Conservation (phyloP, 352 stramenopile species). For the Pythium guiyangense region DNA sequence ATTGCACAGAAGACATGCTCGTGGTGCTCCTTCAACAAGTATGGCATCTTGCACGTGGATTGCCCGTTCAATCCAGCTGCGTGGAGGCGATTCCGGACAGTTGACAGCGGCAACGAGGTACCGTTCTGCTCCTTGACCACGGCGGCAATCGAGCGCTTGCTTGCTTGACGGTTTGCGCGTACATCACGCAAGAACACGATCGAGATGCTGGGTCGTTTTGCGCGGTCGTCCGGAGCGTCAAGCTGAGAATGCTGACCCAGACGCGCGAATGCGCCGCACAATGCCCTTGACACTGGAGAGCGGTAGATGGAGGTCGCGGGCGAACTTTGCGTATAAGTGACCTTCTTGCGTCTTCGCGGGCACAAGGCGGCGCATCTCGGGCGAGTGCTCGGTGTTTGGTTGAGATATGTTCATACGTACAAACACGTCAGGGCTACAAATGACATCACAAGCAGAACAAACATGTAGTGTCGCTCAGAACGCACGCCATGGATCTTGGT, state of each 20-base stretch:
- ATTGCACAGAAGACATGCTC: not conserved
- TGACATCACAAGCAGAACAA: too few species aligned
- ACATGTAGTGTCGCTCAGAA: too few species aligned
- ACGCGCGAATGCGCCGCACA: not conserved
- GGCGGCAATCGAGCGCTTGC: not conserved
- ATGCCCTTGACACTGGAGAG: constrained; percentile 1
- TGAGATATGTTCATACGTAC: not conserved
- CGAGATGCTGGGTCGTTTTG: not conserved
- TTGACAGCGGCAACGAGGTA: not conserved
- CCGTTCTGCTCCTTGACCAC: constrained; percentile 2
- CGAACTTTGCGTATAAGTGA: not conserved
- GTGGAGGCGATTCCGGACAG: not conserved
- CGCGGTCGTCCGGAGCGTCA: not conserved
- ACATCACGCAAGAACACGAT: not conserved
- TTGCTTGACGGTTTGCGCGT: not conserved
- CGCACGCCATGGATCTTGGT: too few species aligned
- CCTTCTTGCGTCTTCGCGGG: not conserved
- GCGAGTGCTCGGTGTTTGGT: not conserved
- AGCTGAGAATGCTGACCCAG: not conserved
- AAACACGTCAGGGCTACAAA: not conserved
- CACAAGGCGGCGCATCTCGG: not conserved
- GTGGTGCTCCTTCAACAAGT: not conserved
- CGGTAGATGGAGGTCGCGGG: not conserved
- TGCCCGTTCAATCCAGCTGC: not conserved
- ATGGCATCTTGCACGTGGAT: not conserved